A percentile compares a stretch with the other conserved stretches of the same genome.
phyloP scores from a whole-genome alignment of 345 rosid genomes.

The Eucalyptus cloeziana region DNA sequence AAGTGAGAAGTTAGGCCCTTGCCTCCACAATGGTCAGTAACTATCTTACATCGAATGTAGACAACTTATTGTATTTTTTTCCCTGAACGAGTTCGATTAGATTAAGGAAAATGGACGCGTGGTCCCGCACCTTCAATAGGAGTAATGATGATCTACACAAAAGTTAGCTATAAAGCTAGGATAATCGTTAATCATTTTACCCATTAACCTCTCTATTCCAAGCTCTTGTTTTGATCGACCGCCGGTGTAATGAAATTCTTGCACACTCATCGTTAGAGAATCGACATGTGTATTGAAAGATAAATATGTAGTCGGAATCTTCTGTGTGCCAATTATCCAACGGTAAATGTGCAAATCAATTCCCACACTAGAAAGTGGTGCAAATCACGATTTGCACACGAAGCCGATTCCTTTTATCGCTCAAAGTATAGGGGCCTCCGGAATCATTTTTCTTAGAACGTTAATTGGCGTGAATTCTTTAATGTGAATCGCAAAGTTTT shows the following conservation, averaged over 20 bases:
- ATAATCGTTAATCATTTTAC: background rate
- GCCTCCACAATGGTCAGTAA: background rate
- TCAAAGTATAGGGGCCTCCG: background rate
- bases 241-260: background rate
- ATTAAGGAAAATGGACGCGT: background rate
- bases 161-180: background rate
- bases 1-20: background rate
- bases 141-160: background rate
- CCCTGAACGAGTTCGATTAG: background rate
- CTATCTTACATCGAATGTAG: background rate
- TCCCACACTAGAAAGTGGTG: background rate
- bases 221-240: background rate
- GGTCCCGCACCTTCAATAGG: background rate
- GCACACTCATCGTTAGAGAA: background rate
- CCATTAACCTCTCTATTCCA: background rate
- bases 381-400: background rate
- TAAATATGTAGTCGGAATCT: background rate
- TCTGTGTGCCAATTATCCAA: background rate
- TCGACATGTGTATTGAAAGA: background rate
- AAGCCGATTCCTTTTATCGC: background rate
- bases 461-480: background rate
- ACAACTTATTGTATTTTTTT: background rate
- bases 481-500: background rate
- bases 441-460: background rate
- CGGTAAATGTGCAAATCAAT: background rate